Evolutionary conservation across 495 filamentous ascomycete species (phyloP).

Genomic region (Cryomyces antarcticus): DNA sequence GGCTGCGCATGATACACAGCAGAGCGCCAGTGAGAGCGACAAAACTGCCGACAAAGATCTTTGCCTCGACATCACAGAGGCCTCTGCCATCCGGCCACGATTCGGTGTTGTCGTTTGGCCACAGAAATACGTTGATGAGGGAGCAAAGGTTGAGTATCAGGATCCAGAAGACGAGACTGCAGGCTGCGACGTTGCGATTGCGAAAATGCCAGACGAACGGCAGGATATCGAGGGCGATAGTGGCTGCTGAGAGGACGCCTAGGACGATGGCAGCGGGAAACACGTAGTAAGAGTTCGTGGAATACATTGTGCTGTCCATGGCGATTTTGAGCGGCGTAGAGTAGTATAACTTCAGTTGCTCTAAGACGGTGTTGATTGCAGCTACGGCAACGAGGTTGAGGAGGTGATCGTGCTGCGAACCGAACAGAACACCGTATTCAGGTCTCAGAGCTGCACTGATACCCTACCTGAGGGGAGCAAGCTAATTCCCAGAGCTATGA

Average conservation of each 20-base stretch:
- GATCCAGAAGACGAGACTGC: conserved; percentile 42
- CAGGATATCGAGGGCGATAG: conserved; percentile 34
- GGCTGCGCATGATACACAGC: conserved; percentile 49
- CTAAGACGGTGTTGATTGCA: no score
- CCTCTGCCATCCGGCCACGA: conserved; percentile 54
- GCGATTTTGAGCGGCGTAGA: no score
- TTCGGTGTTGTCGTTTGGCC: conserved; percentile 48
- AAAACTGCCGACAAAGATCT: conserved; percentile 40
- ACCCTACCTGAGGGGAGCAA: no score
- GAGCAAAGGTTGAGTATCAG: conserved; percentile 43
- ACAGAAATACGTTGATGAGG: conserved; percentile 62
- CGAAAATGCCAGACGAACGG: conserved; percentile 34
- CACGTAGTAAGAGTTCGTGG: neutral
- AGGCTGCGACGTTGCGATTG: conserved; percentile 40
- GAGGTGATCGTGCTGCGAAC: neutral
- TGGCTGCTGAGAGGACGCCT: conserved; percentile 31
- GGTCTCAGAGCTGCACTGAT: no score
- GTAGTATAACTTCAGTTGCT: no score
- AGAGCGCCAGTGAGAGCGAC: conserved; percentile 42
- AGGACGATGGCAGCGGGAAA: conserved; percentile 13
- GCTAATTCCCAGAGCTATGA: no score
- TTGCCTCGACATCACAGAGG: conserved; percentile 69
- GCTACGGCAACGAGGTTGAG: neutral
- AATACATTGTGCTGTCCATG: neutral
- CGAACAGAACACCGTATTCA: no score